Evolutionary conservation across 441 rosid genomes (phyloP).

Genomic region (Pelargonium citronellum): DNA sequence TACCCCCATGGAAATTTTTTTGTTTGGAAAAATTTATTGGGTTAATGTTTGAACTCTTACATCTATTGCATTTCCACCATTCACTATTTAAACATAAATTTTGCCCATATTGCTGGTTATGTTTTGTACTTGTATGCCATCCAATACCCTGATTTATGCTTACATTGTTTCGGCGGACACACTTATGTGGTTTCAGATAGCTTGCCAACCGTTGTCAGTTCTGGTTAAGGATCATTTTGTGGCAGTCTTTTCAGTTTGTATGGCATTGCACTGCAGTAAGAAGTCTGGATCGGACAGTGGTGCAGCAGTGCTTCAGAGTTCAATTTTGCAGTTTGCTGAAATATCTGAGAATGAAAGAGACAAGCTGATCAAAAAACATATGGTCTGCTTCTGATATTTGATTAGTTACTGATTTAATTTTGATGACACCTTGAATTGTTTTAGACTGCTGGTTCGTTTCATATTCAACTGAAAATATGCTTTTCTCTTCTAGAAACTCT

Average conservation of each 20-base stretch:
- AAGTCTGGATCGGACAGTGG: slow-evolving; percentile 53
- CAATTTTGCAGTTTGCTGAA: slow-evolving; percentile 58
- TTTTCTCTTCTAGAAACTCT: background rate
- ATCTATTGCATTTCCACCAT: background rate
- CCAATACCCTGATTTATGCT: background rate
- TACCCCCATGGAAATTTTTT: background rate
- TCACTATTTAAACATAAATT: background rate
- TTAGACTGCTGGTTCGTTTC: background rate
- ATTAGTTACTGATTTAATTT: background rate
- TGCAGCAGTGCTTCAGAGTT: slow-evolving; percentile 64
- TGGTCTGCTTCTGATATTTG: slow-evolving; percentile 49
- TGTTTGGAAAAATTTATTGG: background rate
- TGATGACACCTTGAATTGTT: background rate
- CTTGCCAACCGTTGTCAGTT: slow-evolving; percentile 54
- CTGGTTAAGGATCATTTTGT: slow-evolving; percentile 74
- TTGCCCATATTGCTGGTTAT: background rate
- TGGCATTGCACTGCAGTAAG: slow-evolving; percentile 72
- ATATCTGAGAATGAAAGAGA: slow-evolving; percentile 86
- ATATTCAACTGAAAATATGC: background rate
- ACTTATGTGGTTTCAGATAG: slow-evolving; percentile 50
- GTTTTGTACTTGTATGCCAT: background rate
- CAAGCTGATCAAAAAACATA: slow-evolving; percentile 69
- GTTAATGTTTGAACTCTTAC: background rate
- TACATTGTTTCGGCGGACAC: slow-evolving; percentile 17
- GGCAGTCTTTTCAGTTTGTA: slow-evolving; percentile 80